phyloP scores from a whole-genome alignment of 352 stramenopile genomes.

The Phytophthora pistaciae region DNA sequence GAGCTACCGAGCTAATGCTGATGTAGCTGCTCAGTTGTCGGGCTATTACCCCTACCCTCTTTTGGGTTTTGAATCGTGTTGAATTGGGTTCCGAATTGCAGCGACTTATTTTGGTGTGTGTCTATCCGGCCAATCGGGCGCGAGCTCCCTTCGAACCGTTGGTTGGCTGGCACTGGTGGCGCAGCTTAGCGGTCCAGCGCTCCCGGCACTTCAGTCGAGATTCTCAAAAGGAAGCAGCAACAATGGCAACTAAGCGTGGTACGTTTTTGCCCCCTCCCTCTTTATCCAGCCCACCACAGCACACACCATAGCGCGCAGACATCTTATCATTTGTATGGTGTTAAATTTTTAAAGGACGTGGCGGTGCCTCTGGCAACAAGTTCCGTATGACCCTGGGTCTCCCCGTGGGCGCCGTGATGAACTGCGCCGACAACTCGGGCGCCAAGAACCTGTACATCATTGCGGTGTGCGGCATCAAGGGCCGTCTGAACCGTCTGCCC shows the following conservation, averaged over 20 bases:
- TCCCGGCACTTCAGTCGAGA: constrained; percentile 66
- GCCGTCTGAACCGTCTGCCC: constrained; percentile 99
- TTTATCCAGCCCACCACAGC: neutral
- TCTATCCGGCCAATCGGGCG: neutral
- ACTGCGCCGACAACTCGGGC: constrained; percentile 99
- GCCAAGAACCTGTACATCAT: constrained; percentile 99
- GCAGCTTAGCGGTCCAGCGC: neutral
- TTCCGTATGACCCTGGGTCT: constrained; percentile 99
- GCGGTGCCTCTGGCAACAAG: constrained; percentile 98
- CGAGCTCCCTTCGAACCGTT: constrained; percentile 7
- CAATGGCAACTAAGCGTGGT: constrained; percentile 85
- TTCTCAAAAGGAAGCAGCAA: constrained; percentile 87
- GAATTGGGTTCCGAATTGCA: neutral
- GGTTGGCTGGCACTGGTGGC: constrained; percentile 36
- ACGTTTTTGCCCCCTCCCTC: constrained; percentile 33
- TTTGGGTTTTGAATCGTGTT: constrained; percentile 2
- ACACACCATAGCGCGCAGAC: neutral
- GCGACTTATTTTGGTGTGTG: neutral
- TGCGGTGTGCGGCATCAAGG: constrained; percentile 99
- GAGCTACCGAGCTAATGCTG: too few species aligned
- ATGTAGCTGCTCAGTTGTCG: too few species aligned
- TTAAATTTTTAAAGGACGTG: constrained; percentile 77
- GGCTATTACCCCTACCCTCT: neutral
- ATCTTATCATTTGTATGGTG: constrained; percentile 5
- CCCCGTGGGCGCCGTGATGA: constrained; percentile 98